Base-by-base conservation (phyloP, 345 rosid genomes). In the Luvunga scandens region DNA sequence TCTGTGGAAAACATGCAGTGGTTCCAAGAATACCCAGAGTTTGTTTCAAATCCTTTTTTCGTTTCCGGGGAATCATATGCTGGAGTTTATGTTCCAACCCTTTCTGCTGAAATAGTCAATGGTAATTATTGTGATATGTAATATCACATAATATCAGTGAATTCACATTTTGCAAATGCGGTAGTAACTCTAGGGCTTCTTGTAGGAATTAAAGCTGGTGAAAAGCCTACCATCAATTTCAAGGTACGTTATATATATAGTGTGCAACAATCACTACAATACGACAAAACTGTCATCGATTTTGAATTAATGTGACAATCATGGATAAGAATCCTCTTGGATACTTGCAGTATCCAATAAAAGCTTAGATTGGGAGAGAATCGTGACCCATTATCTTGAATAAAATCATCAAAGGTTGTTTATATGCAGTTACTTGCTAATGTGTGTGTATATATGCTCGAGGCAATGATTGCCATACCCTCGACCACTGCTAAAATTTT, bases 51-150 rank as follows among this genome's bases (percentile, higher is more conserved):
- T 76, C 85, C 87, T 64, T 85, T 87, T 69, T 87, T 79, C 56
- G 39, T 87, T 25, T 21, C 86, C 0, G 85, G 88, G 53, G 88
- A 87, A 69, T 85, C 88, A 10, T 87, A 82, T 73, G 88, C 85
- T 19, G 85, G 90, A 64, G 39, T 85, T 79, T 85, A 81, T 48
- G 81, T 85, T 16, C 85, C 87, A 8, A 77, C 82, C 50, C 84
- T 84, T 66, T 75, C 80, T 50, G 63, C 76, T 75, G 36, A 81
- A 81, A 57, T 84, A 7, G 82, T 78, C 4, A 63, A 84, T 22
- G 86, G 86, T 84, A 75, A 24, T 14, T 9, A 27, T 19, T 31
- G 12, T 33, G 10, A 33, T 33, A 5, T 33, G 10, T 33, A 34
- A 65, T 19, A 18, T 5, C 42, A 65, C 19, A 1, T 7, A 19